Evolutionary conservation across 2,329 filamentous ascomycete genomes (phyloP).

Genomic region (Biscogniauxia mediterranea): DNA sequence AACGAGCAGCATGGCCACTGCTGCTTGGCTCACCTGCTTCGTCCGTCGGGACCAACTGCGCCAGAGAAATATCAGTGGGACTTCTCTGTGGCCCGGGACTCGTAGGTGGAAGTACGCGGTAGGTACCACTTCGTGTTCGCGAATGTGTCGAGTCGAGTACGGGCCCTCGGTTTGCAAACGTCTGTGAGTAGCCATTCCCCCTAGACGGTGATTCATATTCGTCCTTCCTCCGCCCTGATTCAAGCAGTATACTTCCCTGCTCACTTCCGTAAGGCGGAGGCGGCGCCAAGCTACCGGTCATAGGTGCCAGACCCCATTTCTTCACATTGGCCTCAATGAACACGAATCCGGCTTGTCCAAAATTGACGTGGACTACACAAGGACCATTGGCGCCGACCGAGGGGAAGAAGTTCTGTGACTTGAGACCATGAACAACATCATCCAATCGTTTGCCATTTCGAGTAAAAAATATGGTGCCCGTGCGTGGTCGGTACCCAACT

Average conservation of each 20-base stretch:
- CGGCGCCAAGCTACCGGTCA: constrained; percentile 90
- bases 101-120: constrained; percentile 71
- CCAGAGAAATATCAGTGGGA: constrained; percentile 93
- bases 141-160: constrained; percentile 62
- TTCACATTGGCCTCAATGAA: constrained; percentile 99
- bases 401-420: constrained; percentile 95
- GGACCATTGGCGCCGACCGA: constrained; percentile 96
- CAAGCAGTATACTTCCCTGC: constrained; percentile 91
- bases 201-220: constrained; percentile 46
- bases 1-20: constrained; percentile 30
- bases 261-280: constrained; percentile 96
- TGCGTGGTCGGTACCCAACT: constrained; percentile 90
- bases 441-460: constrained; percentile 97
- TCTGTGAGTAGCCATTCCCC: constrained; percentile 42
- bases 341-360: constrained; percentile 95
- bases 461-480: constrained; percentile 95
- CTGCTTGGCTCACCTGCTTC: constrained; percentile 69
- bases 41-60: constrained; percentile 73
- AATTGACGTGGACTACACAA: constrained; percentile 91
- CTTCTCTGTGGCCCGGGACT: constrained; percentile 88
- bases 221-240: constrained; percentile 70
- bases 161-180: constrained; percentile 38
- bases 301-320: constrained; percentile 97
- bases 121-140: constrained; percentile 74
- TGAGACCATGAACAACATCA: constrained; percentile 88